Evolutionary conservation across 306 rosid species (phyloP).

Genomic region (Lagenaria siceraria): DNA sequence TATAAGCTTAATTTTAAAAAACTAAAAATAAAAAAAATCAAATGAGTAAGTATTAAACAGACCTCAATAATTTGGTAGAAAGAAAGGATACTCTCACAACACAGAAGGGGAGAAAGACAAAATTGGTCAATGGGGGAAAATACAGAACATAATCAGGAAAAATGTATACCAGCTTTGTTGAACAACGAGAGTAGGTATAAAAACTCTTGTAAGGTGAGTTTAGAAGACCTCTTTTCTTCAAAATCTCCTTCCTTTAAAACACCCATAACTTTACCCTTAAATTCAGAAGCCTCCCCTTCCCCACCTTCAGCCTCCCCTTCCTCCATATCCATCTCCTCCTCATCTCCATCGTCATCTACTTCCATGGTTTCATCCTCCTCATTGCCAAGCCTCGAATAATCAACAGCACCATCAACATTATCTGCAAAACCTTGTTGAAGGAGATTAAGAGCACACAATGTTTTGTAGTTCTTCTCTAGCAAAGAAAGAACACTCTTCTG

Average conservation of each 20-base stretch:
- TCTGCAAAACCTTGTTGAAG: slow-evolving; percentile 23
- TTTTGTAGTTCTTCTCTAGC: slow-evolving; percentile 79
- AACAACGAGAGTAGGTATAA: slow-evolving; percentile 62
- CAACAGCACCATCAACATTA: slow-evolving; percentile 19
- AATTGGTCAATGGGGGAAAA: background rate
- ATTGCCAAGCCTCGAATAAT: background rate
- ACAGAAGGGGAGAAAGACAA: background rate
- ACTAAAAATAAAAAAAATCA: too few relatives aligned
- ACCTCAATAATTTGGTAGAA: background rate
- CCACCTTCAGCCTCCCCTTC: slow-evolving; percentile 28
- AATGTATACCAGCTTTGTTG: slow-evolving; percentile 72
- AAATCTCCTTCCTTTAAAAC: slow-evolving; percentile 75
- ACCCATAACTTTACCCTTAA: slow-evolving; percentile 54
- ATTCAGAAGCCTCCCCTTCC: slow-evolving; percentile 59
- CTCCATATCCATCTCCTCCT: slow-evolving; percentile 39
- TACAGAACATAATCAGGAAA: slow-evolving; percentile 26
- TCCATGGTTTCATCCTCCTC: slow-evolving; percentile 36
- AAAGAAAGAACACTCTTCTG: slow-evolving; percentile 62
- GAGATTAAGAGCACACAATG: slow-evolving; percentile 42
- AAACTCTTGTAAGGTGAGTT: slow-evolving; percentile 69
- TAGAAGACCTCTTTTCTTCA: slow-evolving; percentile 82
- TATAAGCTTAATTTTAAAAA: too few relatives aligned
- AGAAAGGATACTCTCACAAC: background rate
- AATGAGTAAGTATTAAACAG: too few relatives aligned
- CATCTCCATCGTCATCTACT: slow-evolving; percentile 37